Evolutionary conservation across 2,329 filamentous ascomycete species (phyloP).

Genomic region (Aspergillus sp.): DNA sequence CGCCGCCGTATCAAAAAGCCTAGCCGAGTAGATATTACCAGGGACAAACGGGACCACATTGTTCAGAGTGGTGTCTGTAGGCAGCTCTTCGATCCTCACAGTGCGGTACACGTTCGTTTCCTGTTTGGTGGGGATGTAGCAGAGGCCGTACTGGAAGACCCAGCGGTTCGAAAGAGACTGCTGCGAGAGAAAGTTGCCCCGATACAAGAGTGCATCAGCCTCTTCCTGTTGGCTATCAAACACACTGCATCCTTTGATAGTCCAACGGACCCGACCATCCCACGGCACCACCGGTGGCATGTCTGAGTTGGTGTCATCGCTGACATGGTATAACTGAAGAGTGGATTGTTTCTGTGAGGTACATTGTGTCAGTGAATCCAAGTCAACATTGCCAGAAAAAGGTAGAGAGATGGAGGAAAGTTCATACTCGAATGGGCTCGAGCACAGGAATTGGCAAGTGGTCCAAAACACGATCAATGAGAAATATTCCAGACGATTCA

Average conservation of each 20-base stretch:
- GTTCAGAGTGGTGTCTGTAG: slow-evolving; percentile 13
- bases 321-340: not conserved
- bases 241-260: slow-evolving; percentile 13
- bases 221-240: slow-evolving; percentile 17
- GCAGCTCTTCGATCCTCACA: slow-evolving; percentile 21
- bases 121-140: slow-evolving; percentile 17
- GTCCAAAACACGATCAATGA: slow-evolving; percentile 9
- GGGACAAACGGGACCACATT: slow-evolving; percentile 17
- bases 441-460: slow-evolving; percentile 8
- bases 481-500: not conserved
- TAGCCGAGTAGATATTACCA: slow-evolving; percentile 22
- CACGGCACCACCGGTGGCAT: slow-evolving; percentile 7
- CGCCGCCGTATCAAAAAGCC: slow-evolving; percentile 20
- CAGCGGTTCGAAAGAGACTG: slow-evolving; percentile 9
- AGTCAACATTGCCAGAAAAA: not conserved
- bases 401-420: not conserved
- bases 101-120: slow-evolving; percentile 23
- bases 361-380: not conserved
- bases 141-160: slow-evolving; percentile 25
- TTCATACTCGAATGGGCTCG: slow-evolving; percentile 9
- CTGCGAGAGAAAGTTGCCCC: slow-evolving; percentile 5
- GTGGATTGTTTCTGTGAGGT: not conserved
- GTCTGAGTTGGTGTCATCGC: not conserved
- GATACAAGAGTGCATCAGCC: slow-evolving; percentile 7
- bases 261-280: slow-evolving; percentile 17